Evolutionary conservation across 2,329 filamentous ascomycete species (phyloP).

Genomic region (Sclerotiophoma versabilis): DNA sequence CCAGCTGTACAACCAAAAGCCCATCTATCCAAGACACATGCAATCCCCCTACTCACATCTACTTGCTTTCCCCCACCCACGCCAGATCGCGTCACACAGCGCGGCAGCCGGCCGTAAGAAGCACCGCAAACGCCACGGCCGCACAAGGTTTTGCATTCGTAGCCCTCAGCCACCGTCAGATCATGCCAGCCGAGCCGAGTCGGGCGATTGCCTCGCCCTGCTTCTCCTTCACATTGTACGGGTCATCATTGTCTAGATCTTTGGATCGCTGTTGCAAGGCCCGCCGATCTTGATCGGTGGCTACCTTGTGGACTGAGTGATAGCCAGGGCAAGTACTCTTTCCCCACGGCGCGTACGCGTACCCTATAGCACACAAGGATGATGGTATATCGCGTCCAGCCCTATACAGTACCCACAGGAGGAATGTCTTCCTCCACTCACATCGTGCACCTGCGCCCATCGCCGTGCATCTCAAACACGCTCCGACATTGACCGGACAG

Average conservation of each 20-base stretch:
- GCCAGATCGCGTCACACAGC: conserved; percentile 30
- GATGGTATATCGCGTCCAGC: background rate
- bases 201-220: background rate
- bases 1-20: conserved; percentile 34
- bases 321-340: background rate
- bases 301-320: background rate
- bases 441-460: background rate
- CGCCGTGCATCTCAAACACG: background rate
- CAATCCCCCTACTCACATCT: conserved; percentile 31
- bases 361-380: conserved; percentile 6
- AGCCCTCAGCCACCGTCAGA: conserved; percentile 12
- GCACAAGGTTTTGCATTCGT: background rate
- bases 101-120: conserved; percentile 5
- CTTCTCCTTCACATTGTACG: background rate
- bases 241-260: background rate
- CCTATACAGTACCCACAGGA: background rate
- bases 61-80: conserved; percentile 6
- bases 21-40: conserved; percentile 26
- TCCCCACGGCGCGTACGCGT: conserved; percentile 9
- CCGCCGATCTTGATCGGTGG: background rate
- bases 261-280: background rate
- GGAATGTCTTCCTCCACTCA: background rate
- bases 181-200: background rate
- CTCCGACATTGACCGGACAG: conserved; percentile 1
- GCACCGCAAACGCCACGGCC: conserved; percentile 6